phyloP scores from a whole-genome alignment of 2,329 filamentous ascomycete species.

The Beauveria varroae region DNA sequence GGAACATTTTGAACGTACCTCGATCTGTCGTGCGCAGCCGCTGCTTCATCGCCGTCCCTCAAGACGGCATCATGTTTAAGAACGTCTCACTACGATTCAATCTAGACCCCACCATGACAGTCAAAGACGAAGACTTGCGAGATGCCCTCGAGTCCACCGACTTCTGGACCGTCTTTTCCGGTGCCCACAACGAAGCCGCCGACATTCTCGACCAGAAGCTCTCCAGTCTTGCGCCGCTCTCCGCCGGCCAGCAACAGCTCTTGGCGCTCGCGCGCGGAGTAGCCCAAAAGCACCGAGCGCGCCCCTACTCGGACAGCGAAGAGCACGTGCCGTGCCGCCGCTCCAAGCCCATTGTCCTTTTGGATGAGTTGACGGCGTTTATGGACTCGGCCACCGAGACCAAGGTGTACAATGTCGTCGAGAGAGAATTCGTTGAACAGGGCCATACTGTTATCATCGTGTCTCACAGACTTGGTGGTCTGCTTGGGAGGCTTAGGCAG shows the following conservation, averaged over 20 bases:
- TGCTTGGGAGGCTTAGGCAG: conserved; percentile 17
- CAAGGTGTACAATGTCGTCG: conserved; percentile 23
- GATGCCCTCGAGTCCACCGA: conserved; percentile 11
- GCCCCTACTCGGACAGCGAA: neutral
- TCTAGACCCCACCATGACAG: conserved; percentile 14
- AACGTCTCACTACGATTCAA: conserved; percentile 17
- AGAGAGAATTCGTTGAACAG: conserved; percentile 17
- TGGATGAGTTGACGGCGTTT: conserved; percentile 26
- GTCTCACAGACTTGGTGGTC: conserved; percentile 24
- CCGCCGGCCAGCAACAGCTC: conserved; percentile 26
- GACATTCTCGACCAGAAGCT: conserved; percentile 20
- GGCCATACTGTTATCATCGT: conserved; percentile 30
- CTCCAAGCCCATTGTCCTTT: conserved; percentile 23
- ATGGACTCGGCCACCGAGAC: conserved; percentile 27
- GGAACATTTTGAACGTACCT: conserved; percentile 18
- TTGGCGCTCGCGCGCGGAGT: conserved; percentile 25
- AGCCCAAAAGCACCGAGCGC: conserved; percentile 16
- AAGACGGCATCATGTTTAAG: conserved; percentile 20
- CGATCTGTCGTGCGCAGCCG: conserved; percentile 20
- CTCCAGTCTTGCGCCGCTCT: conserved; percentile 21
- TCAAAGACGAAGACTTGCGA: conserved; percentile 5
- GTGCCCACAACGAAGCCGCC: neutral
- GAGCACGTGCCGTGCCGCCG: neutral
- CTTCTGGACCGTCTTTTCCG: conserved; percentile 11
- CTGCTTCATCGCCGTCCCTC: conserved; percentile 24